Evolutionary conservation across 1,284 basidiomycete genomes (phyloP).

Genomic region (Vanrija sp.): DNA sequence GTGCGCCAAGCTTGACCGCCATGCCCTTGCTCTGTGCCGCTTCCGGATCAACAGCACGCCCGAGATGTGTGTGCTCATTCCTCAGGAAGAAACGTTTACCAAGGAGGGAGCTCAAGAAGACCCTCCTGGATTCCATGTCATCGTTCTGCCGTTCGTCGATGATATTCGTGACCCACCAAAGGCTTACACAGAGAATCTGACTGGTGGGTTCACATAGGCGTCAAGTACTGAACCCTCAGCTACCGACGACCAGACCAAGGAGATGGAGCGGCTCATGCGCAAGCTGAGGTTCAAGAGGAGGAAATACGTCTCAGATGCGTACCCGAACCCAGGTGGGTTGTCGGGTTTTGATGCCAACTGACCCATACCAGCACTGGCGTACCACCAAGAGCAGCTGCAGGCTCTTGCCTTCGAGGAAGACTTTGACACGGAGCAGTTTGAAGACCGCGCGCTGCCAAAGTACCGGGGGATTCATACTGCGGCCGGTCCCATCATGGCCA

Average conservation of each 20-base stretch:
- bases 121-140: constrained; percentile 88
- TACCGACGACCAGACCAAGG: constrained; percentile 62
- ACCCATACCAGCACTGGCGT: constrained; percentile 56
- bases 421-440: constrained; percentile 67
- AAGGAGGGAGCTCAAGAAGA: constrained; percentile 69
- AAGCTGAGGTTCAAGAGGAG: constrained; percentile 74
- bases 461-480: constrained; percentile 76
- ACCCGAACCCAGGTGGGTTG: constrained; percentile 80
- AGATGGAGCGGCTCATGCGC: constrained; percentile 70
- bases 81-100: constrained; percentile 75
- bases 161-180: constrained; percentile 76
- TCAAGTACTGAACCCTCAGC: constrained; percentile 51
- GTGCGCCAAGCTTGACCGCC: constrained; percentile 74
- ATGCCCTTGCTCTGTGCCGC: constrained; percentile 72
- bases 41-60: constrained; percentile 71
- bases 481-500: constrained; percentile 66
- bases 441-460: constrained; percentile 76
- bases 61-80: constrained; percentile 77
- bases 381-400: constrained; percentile 84
- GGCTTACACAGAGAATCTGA: constrained; percentile 49
- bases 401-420: constrained; percentile 87
- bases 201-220: constrained; percentile 51
- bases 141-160: constrained; percentile 87
- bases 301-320: constrained; percentile 78
- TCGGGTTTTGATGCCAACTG: not conserved